Percentiles rank a stretch among this genome's conserved stretches.
Evolutionary conservation across 257 asterid species (phyloP).

Genomic region (Parsonsia alboflavescens): DNA sequence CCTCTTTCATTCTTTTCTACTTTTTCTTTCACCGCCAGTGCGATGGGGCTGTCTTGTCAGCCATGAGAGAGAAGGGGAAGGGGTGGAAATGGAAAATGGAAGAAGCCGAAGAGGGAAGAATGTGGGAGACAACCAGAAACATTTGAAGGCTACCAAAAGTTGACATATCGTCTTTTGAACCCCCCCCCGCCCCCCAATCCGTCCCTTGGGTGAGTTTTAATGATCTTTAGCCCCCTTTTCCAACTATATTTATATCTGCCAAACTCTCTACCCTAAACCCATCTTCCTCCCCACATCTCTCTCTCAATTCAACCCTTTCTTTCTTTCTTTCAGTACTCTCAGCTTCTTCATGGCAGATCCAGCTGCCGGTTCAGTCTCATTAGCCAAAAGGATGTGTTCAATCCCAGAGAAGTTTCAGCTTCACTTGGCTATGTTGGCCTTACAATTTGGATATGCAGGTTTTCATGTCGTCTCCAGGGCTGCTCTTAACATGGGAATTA

Average conservation of each 20-base stretch:
- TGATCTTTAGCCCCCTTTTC: constrained; percentile 9
- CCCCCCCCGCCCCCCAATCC: constrained; percentile 18
- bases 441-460: constrained; percentile 98
- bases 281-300: constrained; percentile 22
- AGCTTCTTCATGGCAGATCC: constrained; percentile 50
- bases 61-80: constrained; percentile 12
- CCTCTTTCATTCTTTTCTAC: constrained; percentile 2
- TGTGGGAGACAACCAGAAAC: constrained; percentile 72
- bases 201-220: neutral
- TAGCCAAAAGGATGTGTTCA: constrained; percentile 47
- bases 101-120: constrained; percentile 13
- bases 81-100: neutral
- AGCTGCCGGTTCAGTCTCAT: constrained; percentile 33
- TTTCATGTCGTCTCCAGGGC: constrained; percentile 89
- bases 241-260: constrained; percentile 67
- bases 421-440: constrained; percentile 75
- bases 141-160: constrained; percentile 35
- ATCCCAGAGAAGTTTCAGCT: constrained; percentile 84
- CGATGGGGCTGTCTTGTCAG: constrained; percentile 67
- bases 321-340: neutral
- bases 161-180: constrained; percentile 38
- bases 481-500: constrained; percentile 98
- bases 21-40: constrained; percentile 33
- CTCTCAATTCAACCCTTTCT: constrained; percentile 3
- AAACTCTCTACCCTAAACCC: constrained; percentile 32